Evolutionary conservation across 208 protist species (phyloP).

Genomic region (Crithidia expoeki): DNA sequence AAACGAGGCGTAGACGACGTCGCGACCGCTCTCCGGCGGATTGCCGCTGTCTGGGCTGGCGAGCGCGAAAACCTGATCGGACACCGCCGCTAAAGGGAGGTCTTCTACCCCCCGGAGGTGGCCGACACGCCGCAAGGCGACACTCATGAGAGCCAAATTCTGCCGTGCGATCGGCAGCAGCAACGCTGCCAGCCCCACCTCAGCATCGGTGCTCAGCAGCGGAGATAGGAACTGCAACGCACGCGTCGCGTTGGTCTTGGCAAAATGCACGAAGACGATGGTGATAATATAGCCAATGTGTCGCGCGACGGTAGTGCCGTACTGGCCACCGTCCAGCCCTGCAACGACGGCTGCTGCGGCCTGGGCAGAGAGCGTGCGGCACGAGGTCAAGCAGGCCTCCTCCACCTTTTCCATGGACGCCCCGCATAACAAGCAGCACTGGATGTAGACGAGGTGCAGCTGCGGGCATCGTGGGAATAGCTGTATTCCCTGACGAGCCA

Average conservation of each 20-base stretch:
- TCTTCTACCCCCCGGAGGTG: constrained; percentile 30
- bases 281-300: constrained; percentile 73
- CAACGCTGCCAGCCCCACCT: constrained; percentile 36
- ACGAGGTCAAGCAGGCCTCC: constrained; percentile 45
- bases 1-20: constrained; percentile 47
- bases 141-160: constrained; percentile 67
- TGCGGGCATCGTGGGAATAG: constrained; percentile 71
- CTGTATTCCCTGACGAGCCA: constrained; percentile 54
- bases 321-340: constrained; percentile 33
- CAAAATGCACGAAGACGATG: constrained; percentile 41
- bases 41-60: constrained; percentile 28
- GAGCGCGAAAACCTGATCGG: constrained; percentile 56
- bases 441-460: constrained; percentile 55
- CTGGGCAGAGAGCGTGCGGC: constrained; percentile 55
- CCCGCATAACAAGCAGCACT: constrained; percentile 30
- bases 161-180: constrained; percentile 70
- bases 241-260: constrained; percentile 24
- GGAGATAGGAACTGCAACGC: constrained; percentile 29
- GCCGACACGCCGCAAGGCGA: constrained; percentile 46
- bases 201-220: constrained; percentile 26
- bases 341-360: constrained; percentile 38
- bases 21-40: constrained; percentile 35
- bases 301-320: constrained; percentile 44
- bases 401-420: constrained; percentile 22
- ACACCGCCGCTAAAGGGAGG: constrained; percentile 72